A percentile compares a stretch with the other conserved stretches of the same genome.
Conservation (phyloP, 805 yeast species). For the Metschnikowia reukaufii region DNA sequence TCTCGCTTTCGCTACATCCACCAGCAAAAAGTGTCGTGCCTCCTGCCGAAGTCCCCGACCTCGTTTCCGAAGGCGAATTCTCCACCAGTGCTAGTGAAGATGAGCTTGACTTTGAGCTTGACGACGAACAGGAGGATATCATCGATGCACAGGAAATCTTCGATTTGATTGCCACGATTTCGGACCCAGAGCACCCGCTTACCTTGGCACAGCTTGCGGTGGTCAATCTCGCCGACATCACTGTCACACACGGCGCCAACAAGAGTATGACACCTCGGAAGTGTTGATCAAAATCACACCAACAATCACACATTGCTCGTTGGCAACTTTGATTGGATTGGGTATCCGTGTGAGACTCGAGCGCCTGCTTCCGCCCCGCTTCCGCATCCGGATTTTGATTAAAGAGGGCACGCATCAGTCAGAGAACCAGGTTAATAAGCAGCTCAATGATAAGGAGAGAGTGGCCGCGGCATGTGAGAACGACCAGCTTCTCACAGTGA, state of each 20-base stretch:
- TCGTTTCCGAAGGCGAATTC: conserved; percentile 19
- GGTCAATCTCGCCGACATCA: conserved; percentile 80
- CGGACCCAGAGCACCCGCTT: conserved; percentile 96
- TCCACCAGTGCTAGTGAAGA: conserved; percentile 6
- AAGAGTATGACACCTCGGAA: conserved; percentile 57
- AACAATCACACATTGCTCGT: conserved; percentile 94
- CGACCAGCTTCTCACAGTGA: conserved; percentile 85
- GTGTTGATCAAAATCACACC: conserved; percentile 88
- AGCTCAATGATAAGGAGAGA: conserved; percentile 93
- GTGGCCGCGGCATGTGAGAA: conserved; percentile 99
- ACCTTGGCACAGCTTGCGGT: conserved; percentile 93
- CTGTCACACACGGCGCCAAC: conserved; percentile 56
- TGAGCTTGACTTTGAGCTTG: conserved; percentile 25
- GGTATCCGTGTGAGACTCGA: conserved; percentile 92
- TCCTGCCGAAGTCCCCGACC: conserved; percentile 26
- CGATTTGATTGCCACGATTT: conserved; percentile 21
- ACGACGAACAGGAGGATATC: conserved; percentile 51
- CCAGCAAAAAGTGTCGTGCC: conserved; percentile 2
- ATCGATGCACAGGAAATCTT: conserved; percentile 84
- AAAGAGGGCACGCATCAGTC: conserved; percentile 95
- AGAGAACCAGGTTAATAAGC: conserved; percentile 94
- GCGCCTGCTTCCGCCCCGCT: conserved; percentile 81
- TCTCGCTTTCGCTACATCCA: conserved; percentile 31
- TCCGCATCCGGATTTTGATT: conserved; percentile 72
- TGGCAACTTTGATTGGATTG: conserved; percentile 93